These are phyloP conservation scores for Primulina eburnea DNA, from an alignment of 257 asterid species.

Conservation along the genomic window DNA sequence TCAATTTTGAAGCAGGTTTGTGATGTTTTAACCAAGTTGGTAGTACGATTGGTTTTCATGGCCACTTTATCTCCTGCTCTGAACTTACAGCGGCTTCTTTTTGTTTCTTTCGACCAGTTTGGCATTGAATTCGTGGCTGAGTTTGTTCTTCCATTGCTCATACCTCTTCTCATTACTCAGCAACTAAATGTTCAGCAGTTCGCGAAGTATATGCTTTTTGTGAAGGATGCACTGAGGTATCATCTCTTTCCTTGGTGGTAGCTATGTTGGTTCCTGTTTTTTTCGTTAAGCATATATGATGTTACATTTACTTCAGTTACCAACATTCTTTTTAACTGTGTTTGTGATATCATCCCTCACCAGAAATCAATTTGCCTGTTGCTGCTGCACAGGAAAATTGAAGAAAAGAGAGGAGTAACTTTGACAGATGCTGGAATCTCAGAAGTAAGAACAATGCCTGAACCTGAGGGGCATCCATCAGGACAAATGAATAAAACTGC, in stretches of 20 bases:
- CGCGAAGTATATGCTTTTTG: conserved; percentile 91
- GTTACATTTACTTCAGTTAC: conserved; percentile 5
- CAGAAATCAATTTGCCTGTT: background rate
- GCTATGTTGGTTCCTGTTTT: background rate
- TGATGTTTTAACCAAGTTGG: conserved; percentile 12
- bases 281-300: background rate
- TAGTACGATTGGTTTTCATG: conserved; percentile 9
- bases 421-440: conserved; percentile 60
- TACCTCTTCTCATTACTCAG: conserved; percentile 86
- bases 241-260: conserved; percentile 9
- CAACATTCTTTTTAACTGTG: background rate
- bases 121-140: conserved; percentile 89
- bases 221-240: conserved; percentile 88
- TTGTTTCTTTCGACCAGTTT: conserved; percentile 49
- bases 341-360: conserved; percentile 1
- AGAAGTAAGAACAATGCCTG: conserved; percentile 45
- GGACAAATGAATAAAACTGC: conserved; percentile 52
- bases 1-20: conserved; percentile 86
- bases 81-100: conserved; percentile 22
- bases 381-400: conserved; percentile 63
- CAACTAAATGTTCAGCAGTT: conserved; percentile 97
- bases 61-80: conserved; percentile 11
- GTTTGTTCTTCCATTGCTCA: conserved; percentile 84
- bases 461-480: conserved; percentile 38
- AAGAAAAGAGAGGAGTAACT: conserved; percentile 96